Conservation (phyloP, 2,329 filamentous ascomycete species). For the Diaporthe humulicola region DNA sequence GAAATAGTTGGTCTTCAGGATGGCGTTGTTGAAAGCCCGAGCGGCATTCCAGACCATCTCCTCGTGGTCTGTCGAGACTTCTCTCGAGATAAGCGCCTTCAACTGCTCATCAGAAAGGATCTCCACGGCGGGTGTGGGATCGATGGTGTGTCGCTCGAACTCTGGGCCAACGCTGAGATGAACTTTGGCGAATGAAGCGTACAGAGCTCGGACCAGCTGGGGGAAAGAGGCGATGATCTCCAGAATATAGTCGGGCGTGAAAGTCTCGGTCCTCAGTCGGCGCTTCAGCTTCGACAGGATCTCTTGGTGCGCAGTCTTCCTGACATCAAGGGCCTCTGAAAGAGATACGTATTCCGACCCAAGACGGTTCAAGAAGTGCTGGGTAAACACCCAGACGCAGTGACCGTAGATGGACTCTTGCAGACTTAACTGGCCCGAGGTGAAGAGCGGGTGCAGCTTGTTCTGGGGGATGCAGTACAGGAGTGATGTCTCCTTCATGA, state of each 20-base stretch:
- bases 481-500: conserved; percentile 97
- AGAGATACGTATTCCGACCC: conserved; percentile 93
- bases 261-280: conserved; percentile 93
- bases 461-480: conserved; percentile 98
- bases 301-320: conserved; percentile 87
- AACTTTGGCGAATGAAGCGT: conserved; percentile 90
- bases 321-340: conserved; percentile 81
- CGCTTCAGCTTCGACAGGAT: conserved; percentile 95
- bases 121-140: conserved; percentile 70
- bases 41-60: conserved; percentile 98
- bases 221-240: conserved; percentile 97
- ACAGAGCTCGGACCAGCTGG: conserved; percentile 86
- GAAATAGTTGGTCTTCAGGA: conserved; percentile 97
- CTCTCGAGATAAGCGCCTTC: conserved; percentile 81
- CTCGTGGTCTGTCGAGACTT: conserved; percentile 93
- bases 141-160: conserved; percentile 63
- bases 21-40: conserved; percentile 91
- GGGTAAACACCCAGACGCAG: conserved; percentile 96
- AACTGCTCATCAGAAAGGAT: conserved; percentile 82
- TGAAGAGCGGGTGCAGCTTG: conserved; percentile 93
- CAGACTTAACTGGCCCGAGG: conserved; percentile 85
- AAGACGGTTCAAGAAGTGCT: conserved; percentile 97
- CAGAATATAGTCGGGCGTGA: conserved; percentile 97
- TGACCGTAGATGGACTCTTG: conserved; percentile 98
- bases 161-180: conserved; percentile 74